Conservation (phyloP, 495 filamentous ascomycete genomes). For the Bryoglossum gracile region DNA sequence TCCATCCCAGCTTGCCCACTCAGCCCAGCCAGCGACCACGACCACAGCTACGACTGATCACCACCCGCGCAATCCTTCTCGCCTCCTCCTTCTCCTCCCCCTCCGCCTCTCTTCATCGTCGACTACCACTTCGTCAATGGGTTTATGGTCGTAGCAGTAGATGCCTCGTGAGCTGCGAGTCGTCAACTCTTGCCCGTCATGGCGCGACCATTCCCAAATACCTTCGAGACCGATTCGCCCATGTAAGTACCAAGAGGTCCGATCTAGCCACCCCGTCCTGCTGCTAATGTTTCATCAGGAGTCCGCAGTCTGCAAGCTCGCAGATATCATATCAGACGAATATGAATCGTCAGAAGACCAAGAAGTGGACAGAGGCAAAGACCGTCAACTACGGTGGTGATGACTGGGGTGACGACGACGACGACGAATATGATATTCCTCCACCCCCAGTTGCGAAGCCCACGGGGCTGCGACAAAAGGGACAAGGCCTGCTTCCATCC, state of each 20-base stretch:
- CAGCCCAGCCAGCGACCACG: no score
- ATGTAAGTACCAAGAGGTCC: conserved; percentile 12
- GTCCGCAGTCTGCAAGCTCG: conserved; percentile 6
- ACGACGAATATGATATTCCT: conserved; percentile 43
- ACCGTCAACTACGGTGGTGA: conserved; percentile 82
- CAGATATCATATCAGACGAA: conserved; percentile 54
- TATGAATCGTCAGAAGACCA: conserved; percentile 84
- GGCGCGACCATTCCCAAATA: conserved; percentile 21
- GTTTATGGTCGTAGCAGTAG: conserved; percentile 16
- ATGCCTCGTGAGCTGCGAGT: conserved; percentile 16
- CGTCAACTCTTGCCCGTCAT: conserved; percentile 14
- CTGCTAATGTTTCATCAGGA: conserved; percentile 17
- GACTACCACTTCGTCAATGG: conserved; percentile 2
- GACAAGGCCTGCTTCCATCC: conserved; percentile 18
- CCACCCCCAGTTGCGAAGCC: conserved; percentile 35
- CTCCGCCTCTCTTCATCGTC: no score
- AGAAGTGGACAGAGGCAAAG: conserved; percentile 92
- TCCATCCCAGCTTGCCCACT: no score
- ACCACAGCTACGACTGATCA: not conserved
- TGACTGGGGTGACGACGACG: conserved; percentile 86
- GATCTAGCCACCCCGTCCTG: not conserved
- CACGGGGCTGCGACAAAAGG: conserved; percentile 31
- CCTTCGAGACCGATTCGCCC: conserved; percentile 21
- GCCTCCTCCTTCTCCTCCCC: not conserved
- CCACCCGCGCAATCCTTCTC: not conserved